These are phyloP conservation scores for Ophiostoma ulmi DNA, from an alignment of 2,329 filamentous ascomycete genomes.

Conservation along the genomic window DNA sequence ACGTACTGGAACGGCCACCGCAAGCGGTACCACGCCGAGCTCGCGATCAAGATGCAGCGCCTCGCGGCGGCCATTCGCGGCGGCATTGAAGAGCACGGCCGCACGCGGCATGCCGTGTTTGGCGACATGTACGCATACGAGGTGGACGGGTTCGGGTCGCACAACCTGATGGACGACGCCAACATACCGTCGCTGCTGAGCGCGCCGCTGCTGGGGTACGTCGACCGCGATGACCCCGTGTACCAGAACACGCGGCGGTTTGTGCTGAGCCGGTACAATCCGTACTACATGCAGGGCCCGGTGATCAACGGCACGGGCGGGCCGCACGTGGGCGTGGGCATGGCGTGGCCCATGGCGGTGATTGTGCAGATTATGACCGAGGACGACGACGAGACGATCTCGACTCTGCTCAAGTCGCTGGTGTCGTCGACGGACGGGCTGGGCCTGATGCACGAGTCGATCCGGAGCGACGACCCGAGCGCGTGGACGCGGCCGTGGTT, in stretches of 20 bases:
- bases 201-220: conserved; percentile 55
- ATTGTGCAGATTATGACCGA: conserved; percentile 64
- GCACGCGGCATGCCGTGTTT: conserved; percentile 22
- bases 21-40: conserved; percentile 18
- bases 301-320: conserved; percentile 41
- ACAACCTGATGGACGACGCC: conserved; percentile 60
- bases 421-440: conserved; percentile 58
- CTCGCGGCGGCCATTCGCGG: conserved; percentile 22
- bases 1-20: conserved; percentile 19
- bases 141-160: conserved; percentile 64
- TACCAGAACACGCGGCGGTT: conserved; percentile 56
- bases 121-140: conserved; percentile 56
- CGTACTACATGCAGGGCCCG: conserved; percentile 56
- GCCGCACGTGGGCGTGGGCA: conserved; percentile 40
- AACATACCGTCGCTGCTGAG: conserved; percentile 60
- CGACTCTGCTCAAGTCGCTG: conserved; percentile 44
- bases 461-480: conserved; percentile 54
- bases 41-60: conserved; percentile 20
- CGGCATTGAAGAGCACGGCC: conserved; percentile 27
- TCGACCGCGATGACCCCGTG: conserved; percentile 45
- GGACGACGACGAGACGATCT: conserved; percentile 57
- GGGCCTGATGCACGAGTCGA: conserved; percentile 63
- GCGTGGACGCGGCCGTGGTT: conserved; percentile 61
- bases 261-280: conserved; percentile 54
- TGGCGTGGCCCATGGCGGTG: conserved; percentile 69